phyloP scores from a whole-genome alignment of 345 rosid species.

The Salix dunnii region DNA sequence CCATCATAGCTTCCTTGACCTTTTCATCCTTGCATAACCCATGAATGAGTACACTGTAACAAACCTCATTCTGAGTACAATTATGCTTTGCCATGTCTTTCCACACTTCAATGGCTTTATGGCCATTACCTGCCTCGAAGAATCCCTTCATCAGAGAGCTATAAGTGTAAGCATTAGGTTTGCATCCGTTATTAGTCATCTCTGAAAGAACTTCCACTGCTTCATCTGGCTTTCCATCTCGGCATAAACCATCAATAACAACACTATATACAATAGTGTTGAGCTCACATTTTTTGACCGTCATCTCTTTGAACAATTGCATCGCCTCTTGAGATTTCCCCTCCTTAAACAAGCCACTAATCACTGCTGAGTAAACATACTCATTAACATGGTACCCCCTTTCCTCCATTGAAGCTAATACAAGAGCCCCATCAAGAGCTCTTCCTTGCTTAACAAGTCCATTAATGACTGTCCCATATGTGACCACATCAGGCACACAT shows the following conservation, averaged over 20 bases:
- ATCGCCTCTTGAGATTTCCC: conserved; percentile 61
- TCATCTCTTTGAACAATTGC: conserved; percentile 58
- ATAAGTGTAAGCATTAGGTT: conserved; percentile 74
- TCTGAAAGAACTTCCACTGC: conserved; percentile 51
- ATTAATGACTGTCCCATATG: conserved; percentile 72
- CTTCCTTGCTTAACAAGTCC: conserved; percentile 78
- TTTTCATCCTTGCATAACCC: conserved; percentile 71
- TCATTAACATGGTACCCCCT: conserved; percentile 61
- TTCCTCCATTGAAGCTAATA: conserved; percentile 65
- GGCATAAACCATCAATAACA: conserved; percentile 73
- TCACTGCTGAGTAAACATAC: conserved; percentile 62
- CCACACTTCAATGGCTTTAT: conserved; percentile 75
- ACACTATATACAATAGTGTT: conserved; percentile 68
- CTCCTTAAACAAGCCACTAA: conserved; percentile 83
- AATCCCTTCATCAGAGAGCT: conserved; percentile 90
- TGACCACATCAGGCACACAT: conserved; percentile 74
- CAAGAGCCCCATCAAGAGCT: conserved; percentile 46
- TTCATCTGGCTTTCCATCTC: conserved; percentile 62
- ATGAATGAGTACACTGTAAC: conserved; percentile 70
- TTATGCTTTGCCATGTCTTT: conserved; percentile 47
- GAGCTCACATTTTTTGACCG: conserved; percentile 47
- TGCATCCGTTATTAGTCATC: conserved; percentile 56
- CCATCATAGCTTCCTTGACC: conserved; percentile 57
- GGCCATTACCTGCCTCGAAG: conserved; percentile 50
- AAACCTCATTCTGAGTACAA: conserved; percentile 46